These are phyloP conservation scores for Auxenochlorella protothecoides DNA, from an alignment of 139 green algal species.

Conservation along the genomic window DNA sequence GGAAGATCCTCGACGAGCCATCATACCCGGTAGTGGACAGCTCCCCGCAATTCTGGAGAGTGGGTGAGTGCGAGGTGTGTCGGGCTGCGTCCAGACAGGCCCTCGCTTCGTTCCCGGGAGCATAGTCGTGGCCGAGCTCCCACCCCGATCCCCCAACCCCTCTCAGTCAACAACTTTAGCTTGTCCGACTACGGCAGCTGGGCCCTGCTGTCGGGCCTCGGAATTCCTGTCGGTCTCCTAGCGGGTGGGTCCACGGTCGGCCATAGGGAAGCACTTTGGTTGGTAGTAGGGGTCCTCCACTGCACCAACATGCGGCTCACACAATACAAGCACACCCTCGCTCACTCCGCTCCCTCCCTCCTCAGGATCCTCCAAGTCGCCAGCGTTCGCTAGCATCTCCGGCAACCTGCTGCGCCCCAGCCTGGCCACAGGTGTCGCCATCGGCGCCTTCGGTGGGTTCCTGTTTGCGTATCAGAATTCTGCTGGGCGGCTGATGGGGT, in stretches of 20 bases:
- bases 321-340: background rate
- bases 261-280: background rate
- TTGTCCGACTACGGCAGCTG: slow-evolving; percentile 7
- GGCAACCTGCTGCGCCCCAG: slow-evolving; percentile 18
- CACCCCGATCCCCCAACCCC: background rate
- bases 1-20: slow-evolving; percentile 21
- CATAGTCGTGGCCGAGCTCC: background rate
- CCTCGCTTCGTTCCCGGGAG: background rate
- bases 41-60: slow-evolving; percentile 15
- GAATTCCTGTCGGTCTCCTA: slow-evolving; percentile 14
- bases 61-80: background rate
- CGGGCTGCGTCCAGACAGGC: background rate
- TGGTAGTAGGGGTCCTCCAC: background rate
- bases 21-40: slow-evolving; percentile 20
- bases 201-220: background rate
- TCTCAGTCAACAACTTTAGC: slow-evolving; percentile 21
- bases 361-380: slow-evolving; percentile 11
- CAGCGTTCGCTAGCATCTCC: slow-evolving; percentile 9
- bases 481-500: slow-evolving; percentile 18
- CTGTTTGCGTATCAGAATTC: slow-evolving; percentile 28
- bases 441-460: slow-evolving; percentile 21
- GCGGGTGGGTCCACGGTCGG: slow-evolving; percentile 6
- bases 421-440: background rate
- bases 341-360: background rate
- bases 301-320: background rate